Evolutionary conservation across 2,329 filamentous ascomycete species (phyloP).

Genomic region (Epichloe sylvatica): DNA sequence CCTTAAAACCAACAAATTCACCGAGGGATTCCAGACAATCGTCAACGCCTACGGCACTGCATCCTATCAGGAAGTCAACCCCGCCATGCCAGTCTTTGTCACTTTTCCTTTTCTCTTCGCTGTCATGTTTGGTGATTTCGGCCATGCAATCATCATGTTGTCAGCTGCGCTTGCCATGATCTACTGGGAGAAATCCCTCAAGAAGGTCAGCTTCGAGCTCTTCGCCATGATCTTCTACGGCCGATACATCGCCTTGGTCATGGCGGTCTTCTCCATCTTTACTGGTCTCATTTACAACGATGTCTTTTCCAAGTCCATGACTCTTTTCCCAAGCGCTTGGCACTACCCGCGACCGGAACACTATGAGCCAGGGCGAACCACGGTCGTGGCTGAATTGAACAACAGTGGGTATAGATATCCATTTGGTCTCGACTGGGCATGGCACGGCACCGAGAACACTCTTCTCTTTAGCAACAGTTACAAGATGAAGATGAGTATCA

Average conservation of each 20-base stretch:
- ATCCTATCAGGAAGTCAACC: conserved; percentile 95
- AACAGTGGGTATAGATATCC: conserved; percentile 70
- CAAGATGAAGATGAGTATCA: conserved; percentile 99
- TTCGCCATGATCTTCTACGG: conserved; percentile 99
- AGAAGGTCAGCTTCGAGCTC: conserved; percentile 85
- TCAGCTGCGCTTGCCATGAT: conserved; percentile 81
- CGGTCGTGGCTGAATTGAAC: conserved; percentile 54
- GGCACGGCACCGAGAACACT: conserved; percentile 92
- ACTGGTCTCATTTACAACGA: conserved; percentile 98
- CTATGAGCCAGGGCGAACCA: conserved; percentile 49
- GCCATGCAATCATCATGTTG: conserved; percentile 84
- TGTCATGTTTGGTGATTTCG: conserved; percentile 99
- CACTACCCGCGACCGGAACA: conserved; percentile 54
- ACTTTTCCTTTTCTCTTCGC: conserved; percentile 99
- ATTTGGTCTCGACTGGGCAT: conserved; percentile 89
- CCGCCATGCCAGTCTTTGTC: conserved; percentile 84
- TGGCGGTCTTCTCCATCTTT: conserved; percentile 94
- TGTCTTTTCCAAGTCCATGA: conserved; percentile 85
- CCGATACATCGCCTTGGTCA: conserved; percentile 95
- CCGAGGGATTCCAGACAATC: conserved; percentile 95
- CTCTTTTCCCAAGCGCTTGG: conserved; percentile 83
- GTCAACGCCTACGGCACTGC: conserved; percentile 97
- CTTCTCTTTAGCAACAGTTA: conserved; percentile 94
- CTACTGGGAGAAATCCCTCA: conserved; percentile 83
- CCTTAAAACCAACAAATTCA: conserved; percentile 97